These are phyloP conservation scores for Spathaspora boniae DNA, from an alignment of 805 yeast genomes.

Conservation along the genomic window DNA sequence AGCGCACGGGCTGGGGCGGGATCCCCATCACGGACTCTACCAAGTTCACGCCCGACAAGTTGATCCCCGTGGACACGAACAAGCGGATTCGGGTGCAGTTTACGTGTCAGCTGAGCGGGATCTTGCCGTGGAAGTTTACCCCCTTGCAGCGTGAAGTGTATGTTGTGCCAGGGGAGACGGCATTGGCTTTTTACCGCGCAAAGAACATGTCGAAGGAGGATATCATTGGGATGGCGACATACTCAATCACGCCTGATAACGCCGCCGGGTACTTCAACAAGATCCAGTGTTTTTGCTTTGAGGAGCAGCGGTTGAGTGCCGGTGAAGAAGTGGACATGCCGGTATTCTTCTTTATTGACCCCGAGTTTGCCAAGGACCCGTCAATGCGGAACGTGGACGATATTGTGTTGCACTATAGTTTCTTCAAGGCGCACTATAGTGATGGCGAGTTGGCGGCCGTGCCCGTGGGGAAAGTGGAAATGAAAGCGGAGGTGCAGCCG, in stretches of 20 bases:
- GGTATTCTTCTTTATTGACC: slow-evolving; percentile 92
- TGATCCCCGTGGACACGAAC: slow-evolving; percentile 83
- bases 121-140: slow-evolving; percentile 90
- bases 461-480: slow-evolving; percentile 21
- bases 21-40: slow-evolving; percentile 83
- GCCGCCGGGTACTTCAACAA: slow-evolving; percentile 96
- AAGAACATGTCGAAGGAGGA: slow-evolving; percentile 82
- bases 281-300: slow-evolving; percentile 97
- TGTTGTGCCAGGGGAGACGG: slow-evolving; percentile 96
- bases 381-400: slow-evolving; percentile 87
- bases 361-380: slow-evolving; percentile 92
- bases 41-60: slow-evolving; percentile 79
- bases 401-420: slow-evolving; percentile 86
- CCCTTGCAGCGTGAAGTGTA: slow-evolving; percentile 94
- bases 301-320: slow-evolving; percentile 88
- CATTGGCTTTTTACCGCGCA: slow-evolving; percentile 92
- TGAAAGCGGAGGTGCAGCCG: slow-evolving; percentile 12
- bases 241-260: slow-evolving; percentile 92
- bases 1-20: slow-evolving; percentile 95
- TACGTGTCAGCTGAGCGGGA: slow-evolving; percentile 86
- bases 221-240: slow-evolving; percentile 97
- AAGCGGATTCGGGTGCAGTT: slow-evolving; percentile 80
- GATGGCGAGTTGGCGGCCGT: slow-evolving; percentile 42
- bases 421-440: slow-evolving; percentile 61
- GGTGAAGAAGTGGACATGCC: slow-evolving; percentile 99